A percentile compares a stretch with the other conserved stretches of the same genome.
phyloP scores from a whole-genome alignment of 208 protist genomes.

The Entamoeba dispar region DNA sequence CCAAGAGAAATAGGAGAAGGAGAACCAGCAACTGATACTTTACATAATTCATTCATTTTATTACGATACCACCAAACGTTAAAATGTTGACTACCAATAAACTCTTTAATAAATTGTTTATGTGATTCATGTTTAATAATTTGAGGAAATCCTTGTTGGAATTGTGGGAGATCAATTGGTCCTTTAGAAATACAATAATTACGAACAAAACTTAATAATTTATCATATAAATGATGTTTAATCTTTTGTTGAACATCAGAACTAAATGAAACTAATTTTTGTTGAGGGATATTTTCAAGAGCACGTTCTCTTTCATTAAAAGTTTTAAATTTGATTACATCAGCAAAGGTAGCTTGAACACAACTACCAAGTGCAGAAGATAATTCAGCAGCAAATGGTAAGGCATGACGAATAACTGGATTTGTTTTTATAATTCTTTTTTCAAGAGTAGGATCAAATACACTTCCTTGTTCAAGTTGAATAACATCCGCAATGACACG shows the following conservation, averaged over 20 bases:
- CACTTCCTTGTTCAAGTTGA: not conserved
- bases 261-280: not conserved
- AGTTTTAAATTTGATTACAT: not conserved
- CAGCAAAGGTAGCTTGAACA: not conserved
- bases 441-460: not conserved
- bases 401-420: not conserved
- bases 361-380: not conserved
- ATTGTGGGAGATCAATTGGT: not conserved
- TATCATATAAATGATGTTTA: not conserved
- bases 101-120: not conserved
- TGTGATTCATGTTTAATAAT: not conserved
- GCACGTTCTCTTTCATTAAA: not conserved
- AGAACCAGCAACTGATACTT: not conserved
- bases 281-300: not conserved
- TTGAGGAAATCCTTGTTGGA: not conserved
- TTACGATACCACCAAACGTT: not conserved
- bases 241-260: not conserved
- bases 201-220: not conserved
- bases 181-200: not conserved
- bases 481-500: not conserved
- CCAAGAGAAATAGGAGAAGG: not conserved
- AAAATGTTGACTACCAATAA: not conserved
- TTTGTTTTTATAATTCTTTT: not conserved
- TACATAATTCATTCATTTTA: not conserved
- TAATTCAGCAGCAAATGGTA: not conserved